Evolutionary conservation across 352 stramenopile genomes (phyloP).

Genomic region (Globisporangium barbulae): DNA sequence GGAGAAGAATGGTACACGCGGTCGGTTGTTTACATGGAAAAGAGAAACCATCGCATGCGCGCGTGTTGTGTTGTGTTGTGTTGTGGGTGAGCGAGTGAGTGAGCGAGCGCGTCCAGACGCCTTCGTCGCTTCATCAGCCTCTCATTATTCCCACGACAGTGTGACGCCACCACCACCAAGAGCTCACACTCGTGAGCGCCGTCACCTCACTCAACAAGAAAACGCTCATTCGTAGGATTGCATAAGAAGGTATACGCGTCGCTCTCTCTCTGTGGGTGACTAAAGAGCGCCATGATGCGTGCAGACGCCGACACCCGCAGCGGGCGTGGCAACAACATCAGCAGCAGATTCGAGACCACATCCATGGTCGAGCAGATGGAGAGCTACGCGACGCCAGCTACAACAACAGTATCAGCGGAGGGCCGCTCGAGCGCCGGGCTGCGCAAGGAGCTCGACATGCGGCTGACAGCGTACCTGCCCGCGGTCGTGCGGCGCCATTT

Average conservation of each 20-base stretch:
- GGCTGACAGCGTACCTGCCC: conserved; percentile 79
- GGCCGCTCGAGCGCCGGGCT: conserved; percentile 35
- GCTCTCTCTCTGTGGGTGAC: neutral
- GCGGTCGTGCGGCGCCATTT: conserved; percentile 73
- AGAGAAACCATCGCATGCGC: conserved; percentile 5
- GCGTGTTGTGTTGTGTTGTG: too few species aligned
- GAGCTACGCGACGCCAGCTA: neutral
- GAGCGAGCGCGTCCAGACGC: neutral
- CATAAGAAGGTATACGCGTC: neutral
- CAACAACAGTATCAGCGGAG: conserved; percentile 9
- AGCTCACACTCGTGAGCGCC: neutral
- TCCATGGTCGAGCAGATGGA: neutral
- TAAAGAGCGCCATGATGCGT: neutral
- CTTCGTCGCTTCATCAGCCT: neutral
- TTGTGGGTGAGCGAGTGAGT: neutral
- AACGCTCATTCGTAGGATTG: too few species aligned
- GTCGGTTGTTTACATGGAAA: neutral
- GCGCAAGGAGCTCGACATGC: conserved; percentile 81
- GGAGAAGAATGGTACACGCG: neutral
- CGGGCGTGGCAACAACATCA: neutral
- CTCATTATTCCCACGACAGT: neutral
- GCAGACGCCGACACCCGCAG: neutral
- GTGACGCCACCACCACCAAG: neutral
- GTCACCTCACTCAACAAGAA: neutral
- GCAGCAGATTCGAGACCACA: neutral